Conservation (phyloP, 139 green algal genomes). For the Pycnococcus provasolii region DNA sequence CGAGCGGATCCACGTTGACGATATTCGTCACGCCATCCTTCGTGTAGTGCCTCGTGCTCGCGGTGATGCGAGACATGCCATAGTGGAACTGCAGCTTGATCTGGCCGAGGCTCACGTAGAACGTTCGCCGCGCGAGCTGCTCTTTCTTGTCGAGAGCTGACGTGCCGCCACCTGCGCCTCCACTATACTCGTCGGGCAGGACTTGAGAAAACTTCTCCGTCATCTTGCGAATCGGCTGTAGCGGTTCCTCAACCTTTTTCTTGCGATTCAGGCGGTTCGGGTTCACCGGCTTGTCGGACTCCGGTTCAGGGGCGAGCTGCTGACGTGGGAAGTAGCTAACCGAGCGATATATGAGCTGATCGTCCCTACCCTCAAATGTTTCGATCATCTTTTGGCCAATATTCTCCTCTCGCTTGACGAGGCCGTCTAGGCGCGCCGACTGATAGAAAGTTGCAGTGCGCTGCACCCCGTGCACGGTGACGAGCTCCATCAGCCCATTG, state of each 20-base stretch:
- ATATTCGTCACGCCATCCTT: constrained; percentile 55
- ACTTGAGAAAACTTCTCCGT: constrained; percentile 54
- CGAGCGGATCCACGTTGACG: constrained; percentile 59
- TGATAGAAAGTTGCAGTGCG: constrained; percentile 50
- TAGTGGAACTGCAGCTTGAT: constrained; percentile 59
- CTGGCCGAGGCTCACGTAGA: constrained; percentile 43
- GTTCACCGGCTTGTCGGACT: not conserved
- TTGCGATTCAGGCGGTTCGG: not conserved
- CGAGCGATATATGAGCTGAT: constrained; percentile 57
- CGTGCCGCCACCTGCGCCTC: no score
- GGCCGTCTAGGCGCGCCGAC: constrained; percentile 49
- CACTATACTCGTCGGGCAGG: no score
- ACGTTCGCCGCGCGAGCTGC: constrained; percentile 51
- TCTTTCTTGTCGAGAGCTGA: no score
- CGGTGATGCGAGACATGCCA: constrained; percentile 40
- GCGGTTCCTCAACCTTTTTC: constrained; percentile 27
- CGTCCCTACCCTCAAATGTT: constrained; percentile 49
- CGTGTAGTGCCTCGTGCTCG: constrained; percentile 42
- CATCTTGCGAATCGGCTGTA: constrained; percentile 59
- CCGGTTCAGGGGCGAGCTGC: not conserved
- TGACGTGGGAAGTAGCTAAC: constrained; percentile 42
- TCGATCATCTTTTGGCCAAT: constrained; percentile 47
- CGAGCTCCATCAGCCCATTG: constrained; percentile 49
- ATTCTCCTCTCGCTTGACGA: constrained; percentile 51
- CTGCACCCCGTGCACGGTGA: constrained; percentile 35